These are phyloP conservation scores for Dendrostoma leiphaemia DNA, from an alignment of 2,329 filamentous ascomycete genomes.

Conservation along the genomic window DNA sequence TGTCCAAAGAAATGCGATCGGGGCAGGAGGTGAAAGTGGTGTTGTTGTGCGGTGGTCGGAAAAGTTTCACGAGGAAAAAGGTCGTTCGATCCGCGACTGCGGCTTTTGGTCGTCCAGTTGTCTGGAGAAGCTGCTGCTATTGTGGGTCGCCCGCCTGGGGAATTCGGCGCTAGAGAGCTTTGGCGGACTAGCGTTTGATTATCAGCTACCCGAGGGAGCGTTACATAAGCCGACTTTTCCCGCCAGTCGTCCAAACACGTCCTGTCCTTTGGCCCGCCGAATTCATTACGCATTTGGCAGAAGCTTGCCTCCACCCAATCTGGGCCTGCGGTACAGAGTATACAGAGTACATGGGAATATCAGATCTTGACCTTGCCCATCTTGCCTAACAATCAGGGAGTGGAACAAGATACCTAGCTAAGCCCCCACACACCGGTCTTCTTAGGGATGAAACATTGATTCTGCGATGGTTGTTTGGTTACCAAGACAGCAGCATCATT, in stretches of 20 bases:
- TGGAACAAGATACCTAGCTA: background rate
- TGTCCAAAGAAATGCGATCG: background rate
- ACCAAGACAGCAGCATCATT: no score
- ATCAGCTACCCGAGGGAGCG: no score
- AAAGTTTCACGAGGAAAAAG: background rate
- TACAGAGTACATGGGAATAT: no score
- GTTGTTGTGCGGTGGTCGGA: background rate
- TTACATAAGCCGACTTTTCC: no score
- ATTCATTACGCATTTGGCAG: no score
- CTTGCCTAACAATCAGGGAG: background rate
- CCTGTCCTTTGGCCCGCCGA: no score
- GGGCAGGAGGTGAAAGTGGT: background rate
- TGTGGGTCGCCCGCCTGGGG: slow-evolving; percentile 1
- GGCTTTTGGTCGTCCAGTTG: slow-evolving; percentile 3
- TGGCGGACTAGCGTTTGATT: background rate
- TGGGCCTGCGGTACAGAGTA: no score
- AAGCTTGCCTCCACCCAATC: no score
- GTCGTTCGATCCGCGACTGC: background rate
- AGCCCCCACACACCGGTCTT: background rate
- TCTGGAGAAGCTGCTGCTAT: background rate
- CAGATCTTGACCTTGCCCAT: no score
- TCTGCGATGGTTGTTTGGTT: no score
- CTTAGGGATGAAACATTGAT: no score
- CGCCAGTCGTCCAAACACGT: no score
- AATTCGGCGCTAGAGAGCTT: background rate